Conservation (phyloP, 306 rosid species). For the Prunus mira region DNA sequence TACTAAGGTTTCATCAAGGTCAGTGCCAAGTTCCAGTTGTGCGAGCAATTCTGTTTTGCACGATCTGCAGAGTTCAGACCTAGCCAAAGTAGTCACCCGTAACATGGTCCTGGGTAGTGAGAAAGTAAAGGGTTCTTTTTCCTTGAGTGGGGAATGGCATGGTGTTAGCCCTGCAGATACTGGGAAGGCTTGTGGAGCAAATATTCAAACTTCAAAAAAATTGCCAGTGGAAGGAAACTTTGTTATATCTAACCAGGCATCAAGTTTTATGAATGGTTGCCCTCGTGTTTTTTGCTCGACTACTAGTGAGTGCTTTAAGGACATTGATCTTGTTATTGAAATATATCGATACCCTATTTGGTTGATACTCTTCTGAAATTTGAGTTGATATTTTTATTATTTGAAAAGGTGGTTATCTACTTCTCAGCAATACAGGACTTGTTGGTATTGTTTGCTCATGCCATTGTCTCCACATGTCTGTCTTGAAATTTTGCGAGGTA, state of each 20-base stretch:
- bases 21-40: conserved; percentile 20
- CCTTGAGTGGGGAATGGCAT: conserved; percentile 23
- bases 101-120: conserved; percentile 22
- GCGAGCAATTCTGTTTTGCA: conserved; percentile 23
- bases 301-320: conserved; percentile 30
- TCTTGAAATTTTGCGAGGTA: conserved; percentile 70
- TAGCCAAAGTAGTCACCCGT: conserved; percentile 15
- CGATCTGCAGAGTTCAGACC: conserved; percentile 29
- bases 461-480: conserved; percentile 63
- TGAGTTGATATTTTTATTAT: conserved; percentile 7
- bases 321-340: background rate
- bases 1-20: conserved; percentile 18
- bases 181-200: conserved; percentile 16
- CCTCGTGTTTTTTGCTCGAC: conserved; percentile 36
- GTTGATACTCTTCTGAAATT: conserved; percentile 1
- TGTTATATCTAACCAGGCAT: conserved; percentile 15
- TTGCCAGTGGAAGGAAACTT: conserved; percentile 14
- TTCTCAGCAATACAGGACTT: conserved; percentile 45
- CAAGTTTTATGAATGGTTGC: conserved; percentile 27
- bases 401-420: conserved; percentile 34
- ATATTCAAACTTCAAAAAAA: conserved; percentile 15
- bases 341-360: background rate
- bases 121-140: conserved; percentile 20
- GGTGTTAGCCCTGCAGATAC: conserved; percentile 11
- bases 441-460: conserved; percentile 68